Percentiles rank a stretch among this genome's conserved stretches.
phyloP scores from a whole-genome alignment of 768 basidiomycete genomes.

The Leccinum uliginosum region DNA sequence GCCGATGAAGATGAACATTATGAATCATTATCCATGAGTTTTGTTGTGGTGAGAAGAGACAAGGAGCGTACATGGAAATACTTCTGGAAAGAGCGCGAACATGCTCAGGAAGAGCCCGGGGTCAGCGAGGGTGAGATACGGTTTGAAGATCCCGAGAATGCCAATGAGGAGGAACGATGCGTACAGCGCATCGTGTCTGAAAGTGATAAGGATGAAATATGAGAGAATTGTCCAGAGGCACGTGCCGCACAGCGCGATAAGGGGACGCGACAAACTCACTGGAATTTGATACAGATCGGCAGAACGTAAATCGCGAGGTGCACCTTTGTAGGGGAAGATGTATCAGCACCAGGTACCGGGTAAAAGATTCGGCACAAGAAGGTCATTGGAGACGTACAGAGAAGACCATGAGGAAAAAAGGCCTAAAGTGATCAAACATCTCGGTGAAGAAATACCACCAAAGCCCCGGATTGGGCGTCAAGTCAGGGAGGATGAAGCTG shows the following conservation, averaged over 20 bases:
- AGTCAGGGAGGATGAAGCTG: conserved; percentile 78
- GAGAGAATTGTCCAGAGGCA: neutral
- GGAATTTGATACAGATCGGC: conserved; percentile 86
- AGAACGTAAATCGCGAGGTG: conserved; percentile 80
- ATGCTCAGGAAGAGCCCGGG: conserved; percentile 82
- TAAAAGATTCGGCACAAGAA: neutral
- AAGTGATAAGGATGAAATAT: neutral
- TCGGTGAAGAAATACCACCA: conserved; percentile 99
- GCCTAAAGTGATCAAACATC: conserved; percentile 97
- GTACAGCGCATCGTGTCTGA: conserved; percentile 80
- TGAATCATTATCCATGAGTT: neutral
- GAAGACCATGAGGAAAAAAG: conserved; percentile 94
- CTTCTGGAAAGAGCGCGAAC: conserved; percentile 79
- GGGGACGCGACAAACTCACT: conserved; percentile 41
- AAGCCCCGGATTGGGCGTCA: conserved; percentile 90
- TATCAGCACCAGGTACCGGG: neutral
- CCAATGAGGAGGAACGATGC: conserved; percentile 74
- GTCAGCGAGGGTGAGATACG: conserved; percentile 89
- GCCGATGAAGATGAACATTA: neutral
- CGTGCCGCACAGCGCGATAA: neutral
- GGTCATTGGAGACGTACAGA: conserved; percentile 49
- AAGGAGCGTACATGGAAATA: conserved; percentile 63
- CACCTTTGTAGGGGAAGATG: conserved; percentile 40
- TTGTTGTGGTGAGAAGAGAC: neutral
- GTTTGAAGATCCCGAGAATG: conserved; percentile 79